Evolutionary conservation across 2,329 filamentous ascomycete species (phyloP).

Genomic region (Cadophora sp.): DNA sequence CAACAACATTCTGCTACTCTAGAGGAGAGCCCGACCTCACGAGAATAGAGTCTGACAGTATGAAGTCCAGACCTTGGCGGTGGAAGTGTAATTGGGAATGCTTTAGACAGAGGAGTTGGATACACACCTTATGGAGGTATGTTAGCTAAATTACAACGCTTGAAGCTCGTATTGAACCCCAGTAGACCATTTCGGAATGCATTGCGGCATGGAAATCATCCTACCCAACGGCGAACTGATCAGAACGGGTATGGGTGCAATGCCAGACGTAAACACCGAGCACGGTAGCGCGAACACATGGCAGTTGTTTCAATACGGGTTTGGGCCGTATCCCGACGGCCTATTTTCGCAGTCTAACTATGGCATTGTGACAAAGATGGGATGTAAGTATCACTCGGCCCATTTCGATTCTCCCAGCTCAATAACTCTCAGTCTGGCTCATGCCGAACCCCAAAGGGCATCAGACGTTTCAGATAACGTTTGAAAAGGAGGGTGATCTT

Average conservation of each 20-base stretch:
- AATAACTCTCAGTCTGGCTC: slow-evolving; percentile 47
- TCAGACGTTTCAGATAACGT: slow-evolving; percentile 45
- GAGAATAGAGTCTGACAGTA: too few relatives aligned
- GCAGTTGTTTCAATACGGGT: slow-evolving; percentile 50
- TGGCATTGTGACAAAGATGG: slow-evolving; percentile 61
- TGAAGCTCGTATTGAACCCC: background rate
- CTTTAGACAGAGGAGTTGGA: too few relatives aligned
- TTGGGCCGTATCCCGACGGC: slow-evolving; percentile 51
- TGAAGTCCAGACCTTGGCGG: too few relatives aligned
- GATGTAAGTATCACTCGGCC: slow-evolving; percentile 38
- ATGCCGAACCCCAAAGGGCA: slow-evolving; percentile 58
- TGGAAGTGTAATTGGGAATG: too few relatives aligned
- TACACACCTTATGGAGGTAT: too few relatives aligned
- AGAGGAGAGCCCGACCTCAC: too few relatives aligned
- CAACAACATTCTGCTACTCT: too few relatives aligned
- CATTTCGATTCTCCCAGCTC: background rate
- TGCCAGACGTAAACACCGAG: slow-evolving; percentile 23
- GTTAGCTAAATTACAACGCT: too few relatives aligned
- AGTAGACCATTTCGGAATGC: slow-evolving; percentile 49
- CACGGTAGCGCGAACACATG: slow-evolving; percentile 47
- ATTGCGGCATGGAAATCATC: slow-evolving; percentile 53
- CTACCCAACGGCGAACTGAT: slow-evolving; percentile 53
- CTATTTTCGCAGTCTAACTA: slow-evolving; percentile 61
- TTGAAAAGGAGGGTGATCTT: slow-evolving; percentile 12
- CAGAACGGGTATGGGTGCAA: slow-evolving; percentile 54